phyloP scores from a whole-genome alignment of 768 basidiomycete species.

The Terana coerulea region DNA sequence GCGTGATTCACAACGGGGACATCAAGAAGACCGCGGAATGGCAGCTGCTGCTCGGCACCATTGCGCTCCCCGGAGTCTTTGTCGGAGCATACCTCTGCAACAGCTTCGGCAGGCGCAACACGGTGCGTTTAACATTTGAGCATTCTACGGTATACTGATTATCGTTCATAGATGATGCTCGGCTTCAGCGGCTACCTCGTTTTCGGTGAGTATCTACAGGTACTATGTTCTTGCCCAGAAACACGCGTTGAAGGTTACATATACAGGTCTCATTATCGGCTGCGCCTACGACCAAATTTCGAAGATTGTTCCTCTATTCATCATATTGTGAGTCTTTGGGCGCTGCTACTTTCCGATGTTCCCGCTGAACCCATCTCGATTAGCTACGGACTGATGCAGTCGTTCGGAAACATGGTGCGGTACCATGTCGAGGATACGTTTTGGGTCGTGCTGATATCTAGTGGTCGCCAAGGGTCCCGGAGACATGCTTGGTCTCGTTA shows the following conservation, averaged over 20 bases:
- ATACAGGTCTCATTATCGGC: conserved; percentile 53
- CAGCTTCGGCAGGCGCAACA: conserved; percentile 53
- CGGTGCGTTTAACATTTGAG: conserved; percentile 30
- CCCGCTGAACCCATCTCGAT: not conserved
- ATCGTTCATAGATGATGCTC: conserved; percentile 49
- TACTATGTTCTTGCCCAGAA: not conserved
- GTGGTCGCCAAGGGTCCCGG: conserved; percentile 58
- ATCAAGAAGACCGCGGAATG: conserved; percentile 63
- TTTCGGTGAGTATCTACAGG: too few species aligned
- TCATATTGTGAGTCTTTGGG: conserved; percentile 52
- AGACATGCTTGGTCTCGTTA: conserved; percentile 64
- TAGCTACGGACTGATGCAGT: conserved; percentile 72
- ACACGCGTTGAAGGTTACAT: not conserved
- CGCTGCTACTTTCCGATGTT: not conserved
- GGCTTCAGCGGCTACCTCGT: conserved; percentile 67
- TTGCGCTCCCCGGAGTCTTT: conserved; percentile 62
- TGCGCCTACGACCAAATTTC: conserved; percentile 59
- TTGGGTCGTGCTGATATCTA: conserved; percentile 5
- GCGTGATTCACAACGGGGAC: conserved; percentile 51
- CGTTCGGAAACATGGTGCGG: conserved; percentile 61
- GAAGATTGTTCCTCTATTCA: conserved; percentile 57
- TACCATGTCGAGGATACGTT: not conserved
- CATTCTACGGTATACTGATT: not conserved
- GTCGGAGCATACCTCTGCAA: conserved; percentile 48
- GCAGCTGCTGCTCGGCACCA: conserved; percentile 56